A percentile compares a stretch with the other conserved stretches of the same genome.
These are phyloP conservation scores for Tolypocladium endophyticum DNA, from an alignment of 2,329 filamentous ascomycete genomes.

Conservation along the genomic window DNA sequence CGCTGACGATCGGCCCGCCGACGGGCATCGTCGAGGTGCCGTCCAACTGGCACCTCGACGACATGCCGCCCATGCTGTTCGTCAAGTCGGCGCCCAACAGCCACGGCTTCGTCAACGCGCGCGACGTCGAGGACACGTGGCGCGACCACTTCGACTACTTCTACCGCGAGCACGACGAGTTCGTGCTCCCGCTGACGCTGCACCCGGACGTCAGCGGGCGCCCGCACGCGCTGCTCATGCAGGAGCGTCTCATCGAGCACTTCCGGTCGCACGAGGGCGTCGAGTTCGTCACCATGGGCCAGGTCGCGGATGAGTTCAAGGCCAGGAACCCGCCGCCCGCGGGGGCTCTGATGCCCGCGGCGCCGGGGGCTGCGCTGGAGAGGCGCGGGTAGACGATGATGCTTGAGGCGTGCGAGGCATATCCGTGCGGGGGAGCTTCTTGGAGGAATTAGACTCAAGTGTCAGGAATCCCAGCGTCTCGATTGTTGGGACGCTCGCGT, in stretches of 20 bases:
- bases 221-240: slow-evolving; percentile 64
- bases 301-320: slow-evolving; percentile 67
- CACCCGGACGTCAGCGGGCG: slow-evolving; percentile 64
- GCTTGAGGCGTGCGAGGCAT: too few relatives aligned
- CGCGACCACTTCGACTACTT: slow-evolving; percentile 62
- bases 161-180: slow-evolving; percentile 67
- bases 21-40: slow-evolving; percentile 58
- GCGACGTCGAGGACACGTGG: slow-evolving; percentile 57
- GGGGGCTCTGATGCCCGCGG: slow-evolving; percentile 51
- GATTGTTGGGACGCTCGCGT: neutral
- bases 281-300: slow-evolving; percentile 58
- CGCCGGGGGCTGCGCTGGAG: neutral
- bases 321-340: slow-evolving; percentile 45
- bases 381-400: neutral
- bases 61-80: slow-evolving; percentile 61
- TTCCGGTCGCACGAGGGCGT: slow-evolving; percentile 53
- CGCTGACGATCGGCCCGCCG: slow-evolving; percentile 42
- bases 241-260: slow-evolving; percentile 55
- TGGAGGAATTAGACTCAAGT: neutral
- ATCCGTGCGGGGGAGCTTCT: too few relatives aligned
- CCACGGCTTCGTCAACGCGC: slow-evolving; percentile 48
- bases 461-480: neutral
- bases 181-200: slow-evolving; percentile 68
- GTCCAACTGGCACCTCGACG: slow-evolving; percentile 46
- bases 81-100: slow-evolving; percentile 55